phyloP scores from a whole-genome alignment of 1,284 basidiomycete genomes.

The Pyrrhoderma noxium region DNA sequence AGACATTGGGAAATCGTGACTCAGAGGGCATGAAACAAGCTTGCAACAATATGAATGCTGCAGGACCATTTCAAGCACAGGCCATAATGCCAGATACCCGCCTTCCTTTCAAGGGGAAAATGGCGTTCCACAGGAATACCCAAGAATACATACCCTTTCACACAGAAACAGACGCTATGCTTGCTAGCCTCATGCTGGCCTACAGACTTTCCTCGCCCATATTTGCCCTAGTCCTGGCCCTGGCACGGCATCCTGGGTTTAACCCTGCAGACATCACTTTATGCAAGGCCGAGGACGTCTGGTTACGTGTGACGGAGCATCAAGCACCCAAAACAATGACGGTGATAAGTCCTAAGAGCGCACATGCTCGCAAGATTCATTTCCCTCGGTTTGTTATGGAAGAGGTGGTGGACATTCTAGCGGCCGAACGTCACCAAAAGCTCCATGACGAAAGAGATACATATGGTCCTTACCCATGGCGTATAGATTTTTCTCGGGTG shows the following conservation, averaged over 20 bases:
- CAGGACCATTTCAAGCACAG: too few relatives aligned
- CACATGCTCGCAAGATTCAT: neutral
- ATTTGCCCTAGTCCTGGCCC: slow-evolving; percentile 15
- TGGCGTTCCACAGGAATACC: slow-evolving; percentile 14
- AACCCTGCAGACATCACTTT: slow-evolving; percentile 17
- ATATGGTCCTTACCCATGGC: slow-evolving; percentile 8
- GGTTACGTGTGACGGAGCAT: slow-evolving; percentile 13
- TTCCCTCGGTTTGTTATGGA: slow-evolving; percentile 14
- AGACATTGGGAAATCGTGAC: too few relatives aligned
- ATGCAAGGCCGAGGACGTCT: slow-evolving; percentile 14
- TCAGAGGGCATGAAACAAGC: too few relatives aligned
- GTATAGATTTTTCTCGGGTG: slow-evolving; percentile 5
- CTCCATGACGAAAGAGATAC: slow-evolving; percentile 9
- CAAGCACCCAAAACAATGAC: neutral
- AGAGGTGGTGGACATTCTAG: slow-evolving; percentile 14
- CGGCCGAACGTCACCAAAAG: slow-evolving; percentile 5
- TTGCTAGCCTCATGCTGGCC: slow-evolving; percentile 18
- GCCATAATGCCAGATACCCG: slow-evolving; percentile 8
- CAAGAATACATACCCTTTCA: slow-evolving; percentile 17
- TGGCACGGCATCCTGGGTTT: slow-evolving; percentile 15
- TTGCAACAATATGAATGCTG: too few relatives aligned
- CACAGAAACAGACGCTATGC: slow-evolving; percentile 17
- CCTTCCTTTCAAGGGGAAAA: slow-evolving; percentile 13
- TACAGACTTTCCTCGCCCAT: slow-evolving; percentile 17
- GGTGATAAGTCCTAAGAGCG: neutral